Evolutionary conservation across 208 protist species (phyloP), one percentile per base, ranked within the genome.

Genomic region (Acanthamoeba comandoni): DNA sequence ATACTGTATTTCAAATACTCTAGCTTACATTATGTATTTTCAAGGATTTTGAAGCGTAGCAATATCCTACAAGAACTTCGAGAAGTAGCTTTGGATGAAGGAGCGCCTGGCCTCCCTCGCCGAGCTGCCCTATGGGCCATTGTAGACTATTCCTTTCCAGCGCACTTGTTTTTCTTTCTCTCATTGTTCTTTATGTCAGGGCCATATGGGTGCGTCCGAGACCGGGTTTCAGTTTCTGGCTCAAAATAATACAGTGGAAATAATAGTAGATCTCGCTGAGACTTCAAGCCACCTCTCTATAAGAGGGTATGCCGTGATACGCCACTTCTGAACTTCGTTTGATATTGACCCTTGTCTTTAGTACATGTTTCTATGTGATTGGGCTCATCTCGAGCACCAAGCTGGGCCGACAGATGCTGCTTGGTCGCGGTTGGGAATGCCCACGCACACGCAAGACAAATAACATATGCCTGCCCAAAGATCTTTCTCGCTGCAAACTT

Each of bases 361-460:
- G 86, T 15, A 94, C 93, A 24, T 94, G 93, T 55, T 91, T 94
- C 82, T 94, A 93, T 60, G 84, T 79, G 22, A 11, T 94, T 0
- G 93, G 93, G 57, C 82, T 94, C 65, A 71, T 94, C 0, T 90
- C 71, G 5, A 62, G 90, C 15, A 92, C 92, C 1, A 91, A 94
- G 58, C 22, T 57, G 2, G 79, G 91, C 13, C 35, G 57, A 43
- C 39, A 88, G 1, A 49, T 91, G 0, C 53, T 94, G 5, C 43
- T 57, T 7, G 7, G 29, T 0, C 58, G 57, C 1, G 93, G 91
- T 24, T 94, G 93, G 93, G 93, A 94, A 75, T 70, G 35, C 0
- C 93, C 93, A 19, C 53, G 58, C 22, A 60, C 26, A 0, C 64
- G 91, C 26, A 73, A 88, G n/a, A 91, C 88, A 2, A 89, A 71